Evolutionary conservation across 2,329 filamentous ascomycete genomes (phyloP).

Genomic region (Scedosporium apiospermum): DNA sequence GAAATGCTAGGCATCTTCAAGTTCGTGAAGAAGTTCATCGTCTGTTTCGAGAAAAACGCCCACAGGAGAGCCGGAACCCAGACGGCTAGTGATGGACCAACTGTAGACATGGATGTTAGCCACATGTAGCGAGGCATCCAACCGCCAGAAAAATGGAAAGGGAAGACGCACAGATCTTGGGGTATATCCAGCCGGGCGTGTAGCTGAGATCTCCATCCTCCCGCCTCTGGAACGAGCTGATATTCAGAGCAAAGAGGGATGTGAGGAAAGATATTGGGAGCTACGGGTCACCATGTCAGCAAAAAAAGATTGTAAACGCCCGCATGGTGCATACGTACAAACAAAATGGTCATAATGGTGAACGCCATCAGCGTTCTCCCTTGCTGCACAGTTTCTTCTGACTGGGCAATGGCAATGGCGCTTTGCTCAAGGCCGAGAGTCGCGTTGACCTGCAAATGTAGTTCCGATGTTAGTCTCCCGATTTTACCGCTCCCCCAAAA

Average conservation of each 20-base stretch:
- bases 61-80: neutral
- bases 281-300: neutral
- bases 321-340: conserved; percentile 7
- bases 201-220: neutral
- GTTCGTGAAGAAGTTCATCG: neutral
- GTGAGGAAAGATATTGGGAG: conserved; percentile 12
- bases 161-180: neutral
- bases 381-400: conserved; percentile 8
- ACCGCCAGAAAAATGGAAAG: neutral
- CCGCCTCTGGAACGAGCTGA: conserved; percentile 7
- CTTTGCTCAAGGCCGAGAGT: conserved; percentile 11
- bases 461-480: neutral
- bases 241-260: conserved; percentile 12
- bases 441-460: conserved; percentile 6
- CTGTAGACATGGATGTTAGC: neutral
- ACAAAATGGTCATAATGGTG: conserved; percentile 12
- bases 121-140: neutral
- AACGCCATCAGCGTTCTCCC: conserved; percentile 12
- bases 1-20: neutral
- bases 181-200: neutral
- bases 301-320: no score
- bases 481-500: neutral
- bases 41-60: neutral
- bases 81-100: neutral
- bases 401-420: conserved; percentile 10